phyloP scores from a whole-genome alignment of 176 grass and related monocot genomes.

The Zea luxurians region DNA sequence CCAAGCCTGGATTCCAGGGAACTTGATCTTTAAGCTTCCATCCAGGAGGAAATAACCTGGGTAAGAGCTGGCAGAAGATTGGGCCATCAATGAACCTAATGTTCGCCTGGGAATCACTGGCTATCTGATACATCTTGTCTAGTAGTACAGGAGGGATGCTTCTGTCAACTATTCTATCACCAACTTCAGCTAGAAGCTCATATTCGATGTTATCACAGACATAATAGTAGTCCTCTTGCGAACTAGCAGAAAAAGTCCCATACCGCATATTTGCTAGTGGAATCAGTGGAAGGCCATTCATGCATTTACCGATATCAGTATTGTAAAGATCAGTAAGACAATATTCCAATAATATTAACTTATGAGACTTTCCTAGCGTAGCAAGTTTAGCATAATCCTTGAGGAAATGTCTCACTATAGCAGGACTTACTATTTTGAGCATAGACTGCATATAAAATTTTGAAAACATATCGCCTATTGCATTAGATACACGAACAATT shows the following conservation, averaged over 20 bases:
- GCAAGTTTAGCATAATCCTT: conserved; percentile 50
- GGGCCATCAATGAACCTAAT: conserved; percentile 66
- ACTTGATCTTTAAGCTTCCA: conserved; percentile 83
- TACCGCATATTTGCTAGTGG: conserved; percentile 83
- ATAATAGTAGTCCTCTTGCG: conserved; percentile 56
- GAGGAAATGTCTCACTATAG: conserved; percentile 67
- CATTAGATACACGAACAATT: conserved; percentile 54
- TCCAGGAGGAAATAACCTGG: conserved; percentile 73
- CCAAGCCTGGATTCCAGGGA: conserved; percentile 64
- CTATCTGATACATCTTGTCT: conserved; percentile 69
- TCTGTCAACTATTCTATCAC: conserved; percentile 77
- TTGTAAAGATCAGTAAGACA: conserved; percentile 70
- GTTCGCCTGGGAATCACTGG: conserved; percentile 54
- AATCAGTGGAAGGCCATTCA: conserved; percentile 74
- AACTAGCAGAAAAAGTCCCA: conserved; percentile 64
- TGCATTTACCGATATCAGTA: conserved; percentile 60
- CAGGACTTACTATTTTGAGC: conserved; percentile 60
- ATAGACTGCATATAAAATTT: conserved; percentile 52
- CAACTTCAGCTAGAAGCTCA: conserved; percentile 65
- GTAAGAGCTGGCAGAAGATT: conserved; percentile 74
- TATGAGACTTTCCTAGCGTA: conserved; percentile 58
- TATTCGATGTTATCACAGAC: conserved; percentile 74
- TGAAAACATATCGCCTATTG: conserved; percentile 68
- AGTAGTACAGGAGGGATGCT: conserved; percentile 59
- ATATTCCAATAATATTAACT: conserved; percentile 83